Conservation (phyloP, 108 stramenopile genomes). For the Nannochloropsis granulata region DNA sequence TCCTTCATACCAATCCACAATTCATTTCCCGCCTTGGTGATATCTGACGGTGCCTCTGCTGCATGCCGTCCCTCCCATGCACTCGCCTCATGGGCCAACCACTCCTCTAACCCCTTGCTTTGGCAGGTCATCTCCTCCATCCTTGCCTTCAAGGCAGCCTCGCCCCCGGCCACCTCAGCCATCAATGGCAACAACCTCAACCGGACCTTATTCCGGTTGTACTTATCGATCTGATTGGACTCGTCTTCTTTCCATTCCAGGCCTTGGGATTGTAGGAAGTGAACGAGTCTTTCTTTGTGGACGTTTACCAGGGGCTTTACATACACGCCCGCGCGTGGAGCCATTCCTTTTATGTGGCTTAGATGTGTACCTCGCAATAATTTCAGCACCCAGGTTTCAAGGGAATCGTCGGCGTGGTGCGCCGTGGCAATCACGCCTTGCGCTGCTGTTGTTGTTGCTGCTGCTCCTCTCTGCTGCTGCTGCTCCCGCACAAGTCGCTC, state of each 20-base stretch:
- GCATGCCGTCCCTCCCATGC: constrained; percentile 15
- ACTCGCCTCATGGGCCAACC: constrained; percentile 5
- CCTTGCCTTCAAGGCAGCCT: constrained; percentile 6
- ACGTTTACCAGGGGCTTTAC: constrained; percentile 14
- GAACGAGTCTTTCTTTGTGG: constrained; percentile 2
- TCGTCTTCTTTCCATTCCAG: constrained; percentile 20
- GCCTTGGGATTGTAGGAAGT: background rate
- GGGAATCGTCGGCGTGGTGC: constrained; percentile 31
- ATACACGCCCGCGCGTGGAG: background rate
- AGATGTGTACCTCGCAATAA: constrained; percentile 27
- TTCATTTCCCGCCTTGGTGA: background rate
- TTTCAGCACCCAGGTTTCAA: constrained; percentile 32
- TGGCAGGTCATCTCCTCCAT: constrained; percentile 14
- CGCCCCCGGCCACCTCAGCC: constrained; percentile 7
- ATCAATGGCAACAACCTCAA: background rate
- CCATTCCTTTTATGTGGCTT: constrained; percentile 16
- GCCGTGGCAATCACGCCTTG: constrained; percentile 21
- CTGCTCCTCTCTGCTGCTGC: background rate
- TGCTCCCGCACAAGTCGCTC: background rate
- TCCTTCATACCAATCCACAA: background rate
- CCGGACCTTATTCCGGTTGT: constrained; percentile 18
- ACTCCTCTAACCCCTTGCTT: constrained; percentile 5
- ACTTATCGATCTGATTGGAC: constrained; percentile 17
- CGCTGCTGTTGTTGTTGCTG: background rate
- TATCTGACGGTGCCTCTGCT: background rate